These are phyloP conservation scores for Xylariaceae sp. DNA, from an alignment of 2,329 filamentous ascomycete genomes.

Conservation along the genomic window DNA sequence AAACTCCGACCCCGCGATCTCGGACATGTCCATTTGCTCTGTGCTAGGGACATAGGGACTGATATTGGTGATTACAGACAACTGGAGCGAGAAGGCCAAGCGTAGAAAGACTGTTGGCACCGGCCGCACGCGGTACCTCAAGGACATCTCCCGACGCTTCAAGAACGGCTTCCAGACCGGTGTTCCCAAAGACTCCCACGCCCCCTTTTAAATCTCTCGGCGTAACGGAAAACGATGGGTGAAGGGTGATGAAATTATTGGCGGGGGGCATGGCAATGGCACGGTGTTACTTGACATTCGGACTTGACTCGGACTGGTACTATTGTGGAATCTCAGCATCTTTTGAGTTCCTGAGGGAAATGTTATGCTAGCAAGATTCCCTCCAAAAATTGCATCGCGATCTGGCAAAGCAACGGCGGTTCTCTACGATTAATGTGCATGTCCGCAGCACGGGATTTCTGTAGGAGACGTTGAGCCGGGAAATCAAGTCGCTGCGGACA, in stretches of 20 bases:
- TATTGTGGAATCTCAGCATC: conserved; percentile 30
- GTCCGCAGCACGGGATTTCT: conserved; percentile 5
- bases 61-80: conserved; percentile 57
- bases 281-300: conserved; percentile 35
- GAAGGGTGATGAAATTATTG: conserved; percentile 32
- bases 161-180: conserved; percentile 97
- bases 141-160: conserved; percentile 87
- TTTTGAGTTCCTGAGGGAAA: conserved; percentile 27
- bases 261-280: conserved; percentile 35
- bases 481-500: conserved; percentile 6
- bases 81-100: conserved; percentile 99
- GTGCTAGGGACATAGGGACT: no score
- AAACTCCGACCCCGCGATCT: not conserved
- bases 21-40: not conserved
- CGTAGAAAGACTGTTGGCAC: conserved; percentile 98
- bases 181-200: conserved; percentile 66
- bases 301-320: conserved; percentile 36
- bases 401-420: conserved; percentile 26
- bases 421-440: conserved; percentile 18
- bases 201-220: conserved; percentile 44
- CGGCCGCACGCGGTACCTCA: conserved; percentile 93
- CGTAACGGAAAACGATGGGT: conserved; percentile 32
- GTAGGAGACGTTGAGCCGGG: not conserved
- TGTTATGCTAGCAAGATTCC: conserved; percentile 33
- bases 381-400: conserved; percentile 32